Evolutionary conservation across 352 stramenopile genomes (phyloP), one percentile per base, ranked within the genome.

Genomic region (Phytophthora melonis): DNA sequence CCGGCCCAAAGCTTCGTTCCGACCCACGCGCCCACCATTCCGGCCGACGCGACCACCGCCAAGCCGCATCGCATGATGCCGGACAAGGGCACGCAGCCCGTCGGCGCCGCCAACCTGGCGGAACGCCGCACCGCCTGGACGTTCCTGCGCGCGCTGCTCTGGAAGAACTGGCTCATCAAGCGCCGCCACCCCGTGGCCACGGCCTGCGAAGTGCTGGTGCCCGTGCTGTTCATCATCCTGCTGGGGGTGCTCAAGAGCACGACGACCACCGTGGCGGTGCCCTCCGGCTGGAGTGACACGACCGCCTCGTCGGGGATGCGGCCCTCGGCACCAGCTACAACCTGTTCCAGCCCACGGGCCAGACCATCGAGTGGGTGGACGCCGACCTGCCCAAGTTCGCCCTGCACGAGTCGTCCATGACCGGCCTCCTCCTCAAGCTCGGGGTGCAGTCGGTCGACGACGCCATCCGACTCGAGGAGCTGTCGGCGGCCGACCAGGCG

Each of bases 111-210:
- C 34, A 68, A 61, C 34, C 71, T 78, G 6, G 63, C 71, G 30
- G 43, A 74, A 43, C 60, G 66, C 5, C 68, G 73, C 55, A 70
- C 68, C 7, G 39, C 73, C 13, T 77, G 75, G 66, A 75, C 57
- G 18, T 83, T 77, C 68, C 47, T 84, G 56, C 68, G 71, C n/a
- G 79, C 82, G 43, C 58, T 93, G 63, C 69, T 92, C 34, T 87
- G 82, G 74, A 94, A 94, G 68, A 92, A 92, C 75, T 84, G 71
- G 75, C 50, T 89, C 32, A 76, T 92, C 45, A 94, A 93, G 75
- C 70, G 73, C 32, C 80, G 83, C 21, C 84, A 92, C 50, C 70
- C 59, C 23, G 32, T 91, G 10, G 80, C 66, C 14, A 89, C 80
- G 34, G 56, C 80, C 6, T 72, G 87, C 45, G 84, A 94, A 34